phyloP scores from a whole-genome alignment of 208 protist genomes.

The Leishmania braziliensis region DNA sequence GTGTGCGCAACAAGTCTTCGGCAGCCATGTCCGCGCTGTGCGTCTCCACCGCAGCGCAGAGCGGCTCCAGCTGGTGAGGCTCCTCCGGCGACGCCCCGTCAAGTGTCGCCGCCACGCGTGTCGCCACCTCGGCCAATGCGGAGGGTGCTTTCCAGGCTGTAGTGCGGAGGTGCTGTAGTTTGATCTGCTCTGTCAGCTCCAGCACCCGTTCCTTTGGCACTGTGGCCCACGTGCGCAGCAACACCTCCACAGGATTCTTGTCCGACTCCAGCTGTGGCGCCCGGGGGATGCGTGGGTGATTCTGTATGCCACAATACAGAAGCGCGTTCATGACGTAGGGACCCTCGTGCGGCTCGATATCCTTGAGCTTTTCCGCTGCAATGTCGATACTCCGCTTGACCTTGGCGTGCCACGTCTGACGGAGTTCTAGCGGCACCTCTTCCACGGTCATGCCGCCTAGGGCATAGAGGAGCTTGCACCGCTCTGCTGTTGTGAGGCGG shows the following conservation, averaged over 20 bases:
- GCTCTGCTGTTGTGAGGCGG: slow-evolving; percentile 54
- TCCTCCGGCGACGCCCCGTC: slow-evolving; percentile 32
- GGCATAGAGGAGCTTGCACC: slow-evolving; percentile 83
- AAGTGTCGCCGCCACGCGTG: slow-evolving; percentile 58
- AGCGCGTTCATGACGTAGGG: slow-evolving; percentile 83
- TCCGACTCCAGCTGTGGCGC: slow-evolving; percentile 24
- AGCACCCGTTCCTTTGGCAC: slow-evolving; percentile 76
- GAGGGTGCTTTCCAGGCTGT: slow-evolving; percentile 25
- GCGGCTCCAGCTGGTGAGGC: slow-evolving; percentile 58
- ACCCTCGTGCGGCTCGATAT: slow-evolving; percentile 66
- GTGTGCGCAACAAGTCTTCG: slow-evolving; percentile 56
- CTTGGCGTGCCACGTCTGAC: slow-evolving; percentile 61
- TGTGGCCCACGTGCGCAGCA: slow-evolving; percentile 74
- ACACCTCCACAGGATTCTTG: slow-evolving; percentile 79
- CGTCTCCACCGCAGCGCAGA: slow-evolving; percentile 66
- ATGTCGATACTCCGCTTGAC: slow-evolving; percentile 54
- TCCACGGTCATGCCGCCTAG: slow-evolving; percentile 48
- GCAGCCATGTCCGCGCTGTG: slow-evolving; percentile 63
- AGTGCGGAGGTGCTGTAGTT: slow-evolving; percentile 55
- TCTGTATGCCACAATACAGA: slow-evolving; percentile 56
- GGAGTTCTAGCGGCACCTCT: slow-evolving; percentile 51
- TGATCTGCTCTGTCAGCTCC: slow-evolving; percentile 79
- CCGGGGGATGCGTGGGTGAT: slow-evolving; percentile 77
- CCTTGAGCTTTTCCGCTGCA: slow-evolving; percentile 56
- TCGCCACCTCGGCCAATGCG: slow-evolving; percentile 57